Conservation (phyloP, 495 filamentous ascomycete genomes). For the Lophiotrema nucula region DNA sequence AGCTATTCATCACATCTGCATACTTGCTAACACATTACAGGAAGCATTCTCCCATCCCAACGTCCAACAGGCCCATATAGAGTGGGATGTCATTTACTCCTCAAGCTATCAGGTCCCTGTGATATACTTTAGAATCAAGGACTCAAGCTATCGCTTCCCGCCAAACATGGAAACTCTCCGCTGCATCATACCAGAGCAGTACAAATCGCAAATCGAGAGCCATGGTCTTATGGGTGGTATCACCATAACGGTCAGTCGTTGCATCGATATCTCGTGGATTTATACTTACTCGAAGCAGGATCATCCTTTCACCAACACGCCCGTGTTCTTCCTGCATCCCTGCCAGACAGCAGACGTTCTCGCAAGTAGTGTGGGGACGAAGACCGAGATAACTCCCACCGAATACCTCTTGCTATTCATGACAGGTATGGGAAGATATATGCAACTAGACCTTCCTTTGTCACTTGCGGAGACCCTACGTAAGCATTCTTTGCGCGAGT, state of each 20-base stretch:
- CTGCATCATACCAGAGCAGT: slow-evolving; percentile 21
- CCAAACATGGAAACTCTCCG: slow-evolving; percentile 19
- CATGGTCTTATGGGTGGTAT: slow-evolving; percentile 32
- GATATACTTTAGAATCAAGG: slow-evolving; percentile 32
- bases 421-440: no score
- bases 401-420: slow-evolving; percentile 32
- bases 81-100: slow-evolving; percentile 30
- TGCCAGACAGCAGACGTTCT: slow-evolving; percentile 31
- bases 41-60: no score
- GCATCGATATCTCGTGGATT: neutral
- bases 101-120: slow-evolving; percentile 32
- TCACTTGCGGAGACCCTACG: no score
- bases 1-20: no score
- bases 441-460: no score
- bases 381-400: slow-evolving; percentile 11
- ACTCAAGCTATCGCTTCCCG: slow-evolving; percentile 6
- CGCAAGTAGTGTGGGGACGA: neutral
- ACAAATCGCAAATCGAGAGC: slow-evolving; percentile 18
- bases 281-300: slow-evolving; percentile 20
- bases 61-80: no score
- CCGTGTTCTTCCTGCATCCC: slow-evolving; percentile 35
- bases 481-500: no score
- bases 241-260: slow-evolving; percentile 24
- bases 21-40: no score
- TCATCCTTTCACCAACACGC: slow-evolving; percentile 26